These are phyloP conservation scores for Capsella bursapastoris DNA, from an alignment of 345 rosid species.

Conservation along the genomic window DNA sequence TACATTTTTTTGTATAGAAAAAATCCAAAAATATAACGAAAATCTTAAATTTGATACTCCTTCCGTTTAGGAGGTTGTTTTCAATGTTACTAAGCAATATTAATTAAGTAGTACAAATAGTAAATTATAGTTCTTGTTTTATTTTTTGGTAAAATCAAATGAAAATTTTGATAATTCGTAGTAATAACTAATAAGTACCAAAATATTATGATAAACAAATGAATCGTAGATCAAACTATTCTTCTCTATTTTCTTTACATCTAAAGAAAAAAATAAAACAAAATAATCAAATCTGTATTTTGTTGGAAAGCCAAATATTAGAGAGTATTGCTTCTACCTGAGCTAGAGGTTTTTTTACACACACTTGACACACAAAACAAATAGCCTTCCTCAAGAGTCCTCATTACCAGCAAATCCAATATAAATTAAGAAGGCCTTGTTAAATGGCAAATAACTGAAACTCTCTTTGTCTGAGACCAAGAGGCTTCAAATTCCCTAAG, in stretches of 20 bases:
- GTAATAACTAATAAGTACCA: not conserved
- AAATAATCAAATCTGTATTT: slow-evolving; percentile 4
- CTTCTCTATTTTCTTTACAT: slow-evolving; percentile 36
- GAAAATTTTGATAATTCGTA: not conserved
- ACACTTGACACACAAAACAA: slow-evolving; percentile 16
- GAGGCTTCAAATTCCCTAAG: slow-evolving; percentile 11
- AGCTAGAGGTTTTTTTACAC: slow-evolving; percentile 28
- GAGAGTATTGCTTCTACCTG: slow-evolving; percentile 33
- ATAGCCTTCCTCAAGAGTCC: slow-evolving; percentile 29
- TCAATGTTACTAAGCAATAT: no score
- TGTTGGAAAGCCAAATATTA: slow-evolving; percentile 26
- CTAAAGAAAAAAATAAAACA: slow-evolving; percentile 3
- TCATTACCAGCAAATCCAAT: slow-evolving; percentile 34
- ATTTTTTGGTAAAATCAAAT: no score
- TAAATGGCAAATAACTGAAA: slow-evolving; percentile 32
- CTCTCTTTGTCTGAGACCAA: slow-evolving; percentile 19
- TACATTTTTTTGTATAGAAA: no score
- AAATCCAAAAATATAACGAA: no score
- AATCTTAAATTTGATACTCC: no score
- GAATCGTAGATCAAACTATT: slow-evolving; percentile 12
- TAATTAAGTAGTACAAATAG: no score
- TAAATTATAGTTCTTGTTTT: no score
- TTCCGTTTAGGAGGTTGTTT: no score
- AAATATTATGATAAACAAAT: not conserved
- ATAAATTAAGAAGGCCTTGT: slow-evolving; percentile 28